These are phyloP conservation scores for Leucocoprinus birnbaumii DNA, from an alignment of 768 basidiomycete genomes.

Conservation along the genomic window DNA sequence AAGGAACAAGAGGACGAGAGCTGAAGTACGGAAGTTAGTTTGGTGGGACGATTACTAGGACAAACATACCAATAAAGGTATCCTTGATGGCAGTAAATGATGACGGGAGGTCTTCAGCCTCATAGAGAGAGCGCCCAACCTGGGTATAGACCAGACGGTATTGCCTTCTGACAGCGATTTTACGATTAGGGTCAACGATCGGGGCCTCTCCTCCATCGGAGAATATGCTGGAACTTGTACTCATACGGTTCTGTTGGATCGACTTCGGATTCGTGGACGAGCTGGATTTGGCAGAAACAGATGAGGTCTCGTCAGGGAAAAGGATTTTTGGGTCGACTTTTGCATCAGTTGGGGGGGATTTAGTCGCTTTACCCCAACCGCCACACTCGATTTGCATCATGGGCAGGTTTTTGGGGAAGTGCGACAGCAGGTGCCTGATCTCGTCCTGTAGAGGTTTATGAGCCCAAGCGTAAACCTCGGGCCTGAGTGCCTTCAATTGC, in stretches of 20 bases:
- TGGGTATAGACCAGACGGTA: background rate
- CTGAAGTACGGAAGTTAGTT: background rate
- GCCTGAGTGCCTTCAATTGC: background rate
- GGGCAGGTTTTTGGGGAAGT: background rate
- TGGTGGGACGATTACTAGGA: background rate
- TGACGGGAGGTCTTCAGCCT: slow-evolving; percentile 20
- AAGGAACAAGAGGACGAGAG: slow-evolving; percentile 3
- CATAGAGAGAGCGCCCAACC: slow-evolving; percentile 16
- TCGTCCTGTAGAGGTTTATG: background rate
- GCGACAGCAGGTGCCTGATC: background rate
- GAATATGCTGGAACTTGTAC: too few species aligned
- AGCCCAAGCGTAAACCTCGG: background rate
- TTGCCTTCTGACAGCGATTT: too few species aligned
- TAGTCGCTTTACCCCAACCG: background rate
- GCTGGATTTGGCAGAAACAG: too few species aligned
- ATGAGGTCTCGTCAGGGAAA: too few species aligned
- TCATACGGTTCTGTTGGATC: too few species aligned
- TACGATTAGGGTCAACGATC: too few species aligned
- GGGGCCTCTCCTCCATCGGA: too few species aligned
- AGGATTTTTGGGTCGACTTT: too few species aligned
- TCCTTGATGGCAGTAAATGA: background rate
- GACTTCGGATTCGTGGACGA: too few species aligned
- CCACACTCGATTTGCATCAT: background rate
- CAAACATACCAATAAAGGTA: background rate
- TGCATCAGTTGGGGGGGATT: too few species aligned